Conservation (phyloP, 1,139 yeast genomes). For the Debaryomyces udenii region DNA sequence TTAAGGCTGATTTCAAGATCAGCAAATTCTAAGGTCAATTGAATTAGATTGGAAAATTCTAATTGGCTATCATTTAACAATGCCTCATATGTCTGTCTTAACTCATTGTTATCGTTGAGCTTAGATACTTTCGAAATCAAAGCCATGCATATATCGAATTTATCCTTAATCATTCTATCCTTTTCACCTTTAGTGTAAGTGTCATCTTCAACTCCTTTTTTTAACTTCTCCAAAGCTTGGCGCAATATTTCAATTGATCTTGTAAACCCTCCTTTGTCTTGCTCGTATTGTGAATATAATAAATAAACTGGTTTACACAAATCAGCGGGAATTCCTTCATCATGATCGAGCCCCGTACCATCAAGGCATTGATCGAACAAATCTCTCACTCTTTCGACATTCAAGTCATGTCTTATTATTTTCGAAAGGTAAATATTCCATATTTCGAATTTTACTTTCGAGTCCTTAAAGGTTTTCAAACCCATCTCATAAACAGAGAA, state of each 20-base stretch:
- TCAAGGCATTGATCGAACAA: conserved; percentile 62
- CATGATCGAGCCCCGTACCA: conserved; percentile 30
- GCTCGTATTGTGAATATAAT: conserved; percentile 65
- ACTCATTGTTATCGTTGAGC: conserved; percentile 18
- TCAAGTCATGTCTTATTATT: conserved; percentile 37
- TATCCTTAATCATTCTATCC: conserved; percentile 22
- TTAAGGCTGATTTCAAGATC: conserved; percentile 50
- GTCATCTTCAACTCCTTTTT: conserved; percentile 6
- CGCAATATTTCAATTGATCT: conserved; percentile 33
- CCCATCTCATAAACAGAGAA: conserved; percentile 73
- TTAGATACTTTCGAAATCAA: conserved; percentile 16
- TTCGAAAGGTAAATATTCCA: conserved; percentile 72
- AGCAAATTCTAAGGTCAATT: conserved; percentile 41
- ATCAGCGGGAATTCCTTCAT: conserved; percentile 37
- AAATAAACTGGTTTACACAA: conserved; percentile 52
- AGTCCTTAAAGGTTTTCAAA: conserved; percentile 58
- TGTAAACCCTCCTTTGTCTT: conserved; percentile 28
- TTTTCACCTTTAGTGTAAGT: conserved; percentile 12
- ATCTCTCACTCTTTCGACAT: conserved; percentile 66
- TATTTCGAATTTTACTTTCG: conserved; percentile 62
- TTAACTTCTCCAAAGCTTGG: conserved; percentile 18
- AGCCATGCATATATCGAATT: conserved; percentile 25
- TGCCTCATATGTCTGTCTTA: conserved; percentile 23
- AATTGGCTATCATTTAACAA: conserved; percentile 26
- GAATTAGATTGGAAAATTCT: conserved; percentile 31